Evolutionary conservation across 2,329 filamentous ascomycete species (phyloP).

Genomic region (Colletotrichum euphorbiae): DNA sequence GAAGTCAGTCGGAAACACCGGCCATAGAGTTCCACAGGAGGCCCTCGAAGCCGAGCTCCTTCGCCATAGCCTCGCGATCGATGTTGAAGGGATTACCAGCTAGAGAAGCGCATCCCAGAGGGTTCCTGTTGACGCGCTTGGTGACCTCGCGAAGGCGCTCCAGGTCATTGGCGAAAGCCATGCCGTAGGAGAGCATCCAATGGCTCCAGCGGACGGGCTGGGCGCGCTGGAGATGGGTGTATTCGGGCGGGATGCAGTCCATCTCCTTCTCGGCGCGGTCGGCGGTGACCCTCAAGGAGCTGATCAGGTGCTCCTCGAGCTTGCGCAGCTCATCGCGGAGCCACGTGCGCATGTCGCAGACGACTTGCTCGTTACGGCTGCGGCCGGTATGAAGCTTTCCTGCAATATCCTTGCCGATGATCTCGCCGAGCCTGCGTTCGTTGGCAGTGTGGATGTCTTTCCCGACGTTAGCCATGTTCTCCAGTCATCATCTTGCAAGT

Average conservation of each 20-base stretch:
- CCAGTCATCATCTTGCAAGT: too few relatives aligned
- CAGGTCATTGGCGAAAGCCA: constrained; percentile 78
- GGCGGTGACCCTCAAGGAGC: constrained; percentile 43
- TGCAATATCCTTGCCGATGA: constrained; percentile 76
- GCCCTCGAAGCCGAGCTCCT: constrained; percentile 83
- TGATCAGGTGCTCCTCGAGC: constrained; percentile 44
- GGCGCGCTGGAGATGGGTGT: constrained; percentile 60
- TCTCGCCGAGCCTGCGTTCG: constrained; percentile 70
- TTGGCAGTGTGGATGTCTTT: constrained; percentile 65
- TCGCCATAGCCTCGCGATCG: constrained; percentile 81
- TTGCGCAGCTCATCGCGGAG: constrained; percentile 43
- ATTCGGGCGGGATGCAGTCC: constrained; percentile 46
- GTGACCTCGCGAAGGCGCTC: constrained; percentile 80
- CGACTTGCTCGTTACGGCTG: constrained; percentile 79
- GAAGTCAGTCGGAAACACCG: constrained; percentile 82
- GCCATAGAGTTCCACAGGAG: constrained; percentile 83
- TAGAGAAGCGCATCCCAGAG: constrained; percentile 80
- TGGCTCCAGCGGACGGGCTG: constrained; percentile 85
- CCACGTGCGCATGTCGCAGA: constrained; percentile 80
- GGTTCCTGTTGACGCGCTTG: constrained; percentile 77
- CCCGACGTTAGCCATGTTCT: too few relatives aligned
- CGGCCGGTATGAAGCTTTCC: constrained; percentile 79
- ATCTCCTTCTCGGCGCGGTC: constrained; percentile 45
- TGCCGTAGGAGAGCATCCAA: constrained; percentile 82
- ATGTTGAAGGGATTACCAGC: constrained; percentile 87